These are phyloP conservation scores for Fusarium sp. DNA, from an alignment of 2,329 filamentous ascomycete genomes.

Conservation along the genomic window DNA sequence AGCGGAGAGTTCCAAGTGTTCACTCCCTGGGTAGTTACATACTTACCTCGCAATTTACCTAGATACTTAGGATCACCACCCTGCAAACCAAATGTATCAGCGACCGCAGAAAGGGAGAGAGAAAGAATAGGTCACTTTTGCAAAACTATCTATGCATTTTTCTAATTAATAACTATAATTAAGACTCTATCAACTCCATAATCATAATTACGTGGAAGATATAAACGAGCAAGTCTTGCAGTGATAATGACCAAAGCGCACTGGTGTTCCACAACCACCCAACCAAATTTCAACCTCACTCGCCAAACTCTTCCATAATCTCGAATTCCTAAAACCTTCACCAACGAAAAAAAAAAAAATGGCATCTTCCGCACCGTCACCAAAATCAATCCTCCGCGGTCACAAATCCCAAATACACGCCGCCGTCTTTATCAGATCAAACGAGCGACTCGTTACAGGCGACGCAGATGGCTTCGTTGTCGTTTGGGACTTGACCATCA, in stretches of 20 bases:
- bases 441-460: conserved; percentile 80
- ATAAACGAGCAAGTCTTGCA: not conserved
- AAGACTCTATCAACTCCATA: not conserved
- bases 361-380: conserved; percentile 47
- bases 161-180: not conserved
- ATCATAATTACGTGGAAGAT: not conserved
- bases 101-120: not conserved
- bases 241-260: not conserved
- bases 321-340: not conserved
- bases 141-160: not conserved
- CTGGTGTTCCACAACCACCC: conserved; percentile 6
- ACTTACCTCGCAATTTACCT: no score
- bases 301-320: conserved; percentile 9
- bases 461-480: conserved; percentile 91
- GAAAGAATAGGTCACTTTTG: not conserved
- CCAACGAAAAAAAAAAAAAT: conserved; percentile 34
- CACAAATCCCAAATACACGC: conserved; percentile 83
- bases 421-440: conserved; percentile 73
- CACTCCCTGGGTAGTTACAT: no score
- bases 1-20: not conserved
- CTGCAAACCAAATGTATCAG: not conserved
- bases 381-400: conserved; percentile 77
- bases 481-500: conserved; percentile 82
- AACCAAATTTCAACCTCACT: not conserved
- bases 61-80: not conserved